phyloP scores from a whole-genome alignment of 345 rosid genomes.

The Populus pruinosa region DNA sequence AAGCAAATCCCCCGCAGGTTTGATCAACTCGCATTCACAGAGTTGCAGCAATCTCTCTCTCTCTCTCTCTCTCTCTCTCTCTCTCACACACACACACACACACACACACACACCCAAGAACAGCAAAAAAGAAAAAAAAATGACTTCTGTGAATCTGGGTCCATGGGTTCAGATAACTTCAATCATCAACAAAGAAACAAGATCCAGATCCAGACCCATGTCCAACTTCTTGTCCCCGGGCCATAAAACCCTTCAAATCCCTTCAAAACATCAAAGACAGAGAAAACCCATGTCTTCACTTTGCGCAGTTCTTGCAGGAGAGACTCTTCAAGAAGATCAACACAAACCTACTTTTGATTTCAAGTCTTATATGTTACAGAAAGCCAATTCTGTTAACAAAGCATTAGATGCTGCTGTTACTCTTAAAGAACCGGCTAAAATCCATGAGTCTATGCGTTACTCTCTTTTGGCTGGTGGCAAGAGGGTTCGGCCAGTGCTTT shows the following conservation, averaged over 20 bases:
- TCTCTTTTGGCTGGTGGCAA: constrained; percentile 89
- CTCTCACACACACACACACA: background rate
- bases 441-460: constrained; percentile 94
- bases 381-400: constrained; percentile 56
- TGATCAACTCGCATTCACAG: no score
- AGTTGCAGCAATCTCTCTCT: background rate
- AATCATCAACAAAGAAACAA: constrained; percentile 21
- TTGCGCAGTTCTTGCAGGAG: constrained; percentile 47
- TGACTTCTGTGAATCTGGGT: constrained; percentile 52
- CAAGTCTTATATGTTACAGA: constrained; percentile 64
- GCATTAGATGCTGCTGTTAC: constrained; percentile 66
- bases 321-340: constrained; percentile 33
- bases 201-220: constrained; percentile 36
- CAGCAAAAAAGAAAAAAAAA: background rate
- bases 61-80: background rate
- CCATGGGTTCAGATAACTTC: constrained; percentile 38
- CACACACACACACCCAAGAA: background rate
- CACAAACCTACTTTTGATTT: constrained; percentile 55
- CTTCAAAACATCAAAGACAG: background rate
- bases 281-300: constrained; percentile 10
- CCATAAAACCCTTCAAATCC: background rate
- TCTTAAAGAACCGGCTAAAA: constrained; percentile 61
- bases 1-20: no score
- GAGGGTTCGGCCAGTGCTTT: constrained; percentile 74
- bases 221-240: constrained; percentile 2